phyloP scores from a whole-genome alignment of 768 basidiomycete genomes.

The Udeniomyces megalosporus region DNA sequence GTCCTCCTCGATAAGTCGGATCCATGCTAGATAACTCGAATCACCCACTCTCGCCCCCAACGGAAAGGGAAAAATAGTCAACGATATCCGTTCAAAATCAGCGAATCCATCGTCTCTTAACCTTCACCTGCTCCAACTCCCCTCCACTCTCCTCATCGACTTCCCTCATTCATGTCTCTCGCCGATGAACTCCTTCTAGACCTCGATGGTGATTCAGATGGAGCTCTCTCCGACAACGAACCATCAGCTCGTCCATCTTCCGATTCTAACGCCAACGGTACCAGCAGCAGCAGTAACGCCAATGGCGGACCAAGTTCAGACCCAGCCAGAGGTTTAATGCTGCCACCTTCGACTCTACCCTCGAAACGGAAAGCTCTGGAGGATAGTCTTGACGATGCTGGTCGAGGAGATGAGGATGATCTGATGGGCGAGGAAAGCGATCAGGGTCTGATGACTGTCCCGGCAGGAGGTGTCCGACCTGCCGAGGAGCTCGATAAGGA shows the following conservation, averaged over 20 bases:
- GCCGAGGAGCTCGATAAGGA: slow-evolving; percentile 92
- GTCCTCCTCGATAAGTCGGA: too few relatives aligned
- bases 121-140: too few relatives aligned
- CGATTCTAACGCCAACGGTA: not conserved
- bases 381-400: slow-evolving; percentile 35
- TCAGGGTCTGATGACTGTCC: slow-evolving; percentile 47
- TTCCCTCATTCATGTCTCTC: slow-evolving; percentile 39
- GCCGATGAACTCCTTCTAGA: slow-evolving; percentile 88
- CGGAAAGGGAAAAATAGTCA: too few relatives aligned
- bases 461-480: slow-evolving; percentile 62
- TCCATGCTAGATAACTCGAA: too few relatives aligned
- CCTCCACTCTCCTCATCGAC: too few relatives aligned
- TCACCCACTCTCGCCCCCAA: too few relatives aligned
- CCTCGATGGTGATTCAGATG: slow-evolving; percentile 69
- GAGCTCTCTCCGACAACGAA: slow-evolving; percentile 18
- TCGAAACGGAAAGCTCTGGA: slow-evolving; percentile 30
- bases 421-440: slow-evolving; percentile 33
- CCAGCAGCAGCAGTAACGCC: slow-evolving; percentile 11
- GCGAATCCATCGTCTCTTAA: too few relatives aligned
- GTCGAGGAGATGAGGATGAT: slow-evolving; percentile 34
- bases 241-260: not conserved
- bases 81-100: too few relatives aligned
- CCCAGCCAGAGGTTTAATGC: slow-evolving; percentile 22
- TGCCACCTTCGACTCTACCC: slow-evolving; percentile 24
- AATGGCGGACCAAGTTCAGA: slow-evolving; percentile 13